Percentiles rank a stretch among this genome's conserved stretches.
These are phyloP conservation scores for Solanum hybrid DNA, from an alignment of 305 asterid species.

Conservation along the genomic window DNA sequence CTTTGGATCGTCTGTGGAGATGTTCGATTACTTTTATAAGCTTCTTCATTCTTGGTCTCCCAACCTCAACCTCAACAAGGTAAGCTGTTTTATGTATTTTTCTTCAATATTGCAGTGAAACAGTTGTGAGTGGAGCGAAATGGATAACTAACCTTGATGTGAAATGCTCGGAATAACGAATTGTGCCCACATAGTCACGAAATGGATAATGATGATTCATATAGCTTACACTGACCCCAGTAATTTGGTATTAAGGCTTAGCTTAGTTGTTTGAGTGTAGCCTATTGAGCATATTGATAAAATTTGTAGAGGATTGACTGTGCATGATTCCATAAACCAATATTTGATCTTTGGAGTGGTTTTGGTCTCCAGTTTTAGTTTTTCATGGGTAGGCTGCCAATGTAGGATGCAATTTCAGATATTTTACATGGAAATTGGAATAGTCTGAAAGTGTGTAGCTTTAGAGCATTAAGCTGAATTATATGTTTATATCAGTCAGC, in stretches of 20 bases:
- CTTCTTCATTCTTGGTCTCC: constrained; percentile 62
- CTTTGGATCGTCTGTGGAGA: constrained; percentile 50
- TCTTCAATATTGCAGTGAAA: neutral
- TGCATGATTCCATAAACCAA: neutral
- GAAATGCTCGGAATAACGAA: neutral
- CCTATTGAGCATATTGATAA: neutral
- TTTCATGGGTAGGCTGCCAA: neutral
- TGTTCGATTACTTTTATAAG: constrained; percentile 68
- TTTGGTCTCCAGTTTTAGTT: neutral
- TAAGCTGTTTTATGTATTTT: neutral
- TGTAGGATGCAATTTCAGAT: neutral
- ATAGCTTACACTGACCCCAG: neutral
- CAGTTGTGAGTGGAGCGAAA: neutral
- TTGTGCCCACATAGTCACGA: neutral
- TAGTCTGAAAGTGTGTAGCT: neutral
- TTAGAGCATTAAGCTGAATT: neutral
- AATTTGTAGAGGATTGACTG: neutral
- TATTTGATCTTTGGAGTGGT: neutral
- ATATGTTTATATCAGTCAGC: neutral
- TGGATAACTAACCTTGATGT: neutral
- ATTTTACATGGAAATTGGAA: neutral
- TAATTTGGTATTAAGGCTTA: neutral
- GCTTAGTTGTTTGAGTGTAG: neutral
- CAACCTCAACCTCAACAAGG: constrained; percentile 60
- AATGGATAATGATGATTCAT: neutral